Evolutionary conservation across 352 stramenopile species (phyloP), one percentile per base, ranked within the genome.

Genomic region (Globisporangium emineosum): DNA sequence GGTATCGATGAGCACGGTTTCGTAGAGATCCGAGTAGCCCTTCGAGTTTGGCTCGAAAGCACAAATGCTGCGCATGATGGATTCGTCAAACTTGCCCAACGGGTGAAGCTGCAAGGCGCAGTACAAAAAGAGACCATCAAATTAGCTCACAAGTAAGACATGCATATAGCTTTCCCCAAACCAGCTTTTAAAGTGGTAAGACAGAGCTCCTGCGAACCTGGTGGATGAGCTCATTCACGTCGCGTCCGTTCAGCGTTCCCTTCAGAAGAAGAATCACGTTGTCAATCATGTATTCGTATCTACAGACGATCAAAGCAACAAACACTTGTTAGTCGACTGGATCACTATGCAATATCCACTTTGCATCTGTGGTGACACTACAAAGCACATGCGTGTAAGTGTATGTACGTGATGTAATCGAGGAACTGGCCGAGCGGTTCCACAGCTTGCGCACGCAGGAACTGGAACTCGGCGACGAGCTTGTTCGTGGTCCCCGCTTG

Each of bases 271-370:
- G 82, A 78, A 99, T 99, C 56, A 99, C 90, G 74, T 99, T 99
- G 76, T 99, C 97, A 77, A 99, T 99, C 97, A 99, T 99, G 84
- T 99, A 99, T 82, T 99, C 97, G 83, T 86, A 92, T 71, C 79
- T 96, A 81, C 47, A 71, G 82, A 50, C 19, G 53, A 27, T 15
- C 9, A 25, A 21, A 65, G 25, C 3, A 21, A 19, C 25, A 37
- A 9, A 5, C 1, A 42, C 35, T 29, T 42, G 17, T 42, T 23
- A 68, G 21, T 8, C 50, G 15, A 47, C 25, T 30, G 17, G 45
- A 57, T 23, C 21, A 33, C 6, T 15, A 27, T 45, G 30, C 66
- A 62, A 23, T 6, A 8, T 9, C 37, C 0, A 45, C 13, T n/a
- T n/a, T 45, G 37, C 17, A 47, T 21, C 9, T 12, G 40, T 21